A percentile compares a stretch with the other conserved stretches of the same genome.
phyloP scores from a whole-genome alignment of 176 grass and related monocot genomes.

The Ampelocalamus luodianensis region DNA sequence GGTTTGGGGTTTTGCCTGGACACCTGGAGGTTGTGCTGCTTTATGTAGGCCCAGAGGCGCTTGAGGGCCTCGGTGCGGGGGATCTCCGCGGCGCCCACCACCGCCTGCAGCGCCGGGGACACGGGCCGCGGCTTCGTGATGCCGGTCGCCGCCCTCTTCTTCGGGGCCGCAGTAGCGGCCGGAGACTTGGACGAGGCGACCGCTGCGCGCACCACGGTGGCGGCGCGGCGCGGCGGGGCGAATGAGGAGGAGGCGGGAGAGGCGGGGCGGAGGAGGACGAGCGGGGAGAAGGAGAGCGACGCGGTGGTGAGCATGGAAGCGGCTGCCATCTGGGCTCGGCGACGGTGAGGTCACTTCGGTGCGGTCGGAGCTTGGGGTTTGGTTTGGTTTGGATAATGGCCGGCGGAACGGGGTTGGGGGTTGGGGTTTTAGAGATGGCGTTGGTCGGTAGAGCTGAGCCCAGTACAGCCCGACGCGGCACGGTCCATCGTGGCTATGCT shows the following conservation, averaged over 20 bases:
- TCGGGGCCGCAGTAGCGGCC: conserved; percentile 26
- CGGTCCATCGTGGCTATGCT: no score
- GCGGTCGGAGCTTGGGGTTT: neutral
- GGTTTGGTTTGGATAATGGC: conserved; percentile 36
- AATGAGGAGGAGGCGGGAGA: neutral
- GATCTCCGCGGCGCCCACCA: conserved; percentile 72
- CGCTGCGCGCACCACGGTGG: conserved; percentile 31
- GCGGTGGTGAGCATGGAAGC: conserved; percentile 42
- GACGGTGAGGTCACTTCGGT: neutral
- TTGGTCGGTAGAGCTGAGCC: no score
- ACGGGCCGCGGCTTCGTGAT: conserved; percentile 74
- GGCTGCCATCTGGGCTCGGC: conserved; percentile 52
- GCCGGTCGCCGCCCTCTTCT: conserved; percentile 61
- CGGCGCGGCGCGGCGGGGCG: neutral
- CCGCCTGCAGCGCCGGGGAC: conserved; percentile 67
- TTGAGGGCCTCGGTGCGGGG: conserved; percentile 86
- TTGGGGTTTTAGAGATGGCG: conserved; percentile 10
- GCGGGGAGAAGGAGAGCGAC: conserved; percentile 40
- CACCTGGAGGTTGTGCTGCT: conserved; percentile 85
- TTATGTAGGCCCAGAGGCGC: conserved; percentile 90
- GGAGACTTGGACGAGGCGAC: conserved; percentile 44
- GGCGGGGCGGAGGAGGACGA: conserved; percentile 29
- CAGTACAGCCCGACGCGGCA: no score
- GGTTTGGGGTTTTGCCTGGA: conserved; percentile 3
- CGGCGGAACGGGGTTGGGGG: neutral